Base-by-base conservation (phyloP, 495 filamentous ascomycete genomes). In the Hypoxylon trugodes region DNA sequence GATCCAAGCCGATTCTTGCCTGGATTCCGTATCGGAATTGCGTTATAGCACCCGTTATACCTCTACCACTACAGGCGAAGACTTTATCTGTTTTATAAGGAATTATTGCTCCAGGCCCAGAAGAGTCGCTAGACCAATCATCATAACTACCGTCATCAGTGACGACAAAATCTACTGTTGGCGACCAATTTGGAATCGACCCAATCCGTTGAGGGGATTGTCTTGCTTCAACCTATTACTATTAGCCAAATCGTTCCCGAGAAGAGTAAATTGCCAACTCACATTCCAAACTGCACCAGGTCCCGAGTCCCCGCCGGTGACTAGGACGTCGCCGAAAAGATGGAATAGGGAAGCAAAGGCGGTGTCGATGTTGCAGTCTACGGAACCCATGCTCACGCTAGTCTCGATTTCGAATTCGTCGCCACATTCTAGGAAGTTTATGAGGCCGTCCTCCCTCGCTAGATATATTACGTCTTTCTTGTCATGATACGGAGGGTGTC, bases 221-320 rank as follows among this genome's bases (percentile, higher is more conserved):
- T 46, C 82, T 71, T 30, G 75, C 68, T 38, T 70, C 46, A 15
- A 77, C 63, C 80, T 81, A 35, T 30, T 13, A 30, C 38, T 16
- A 38, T 76, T 43, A 77, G 71, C 42, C 10, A 10, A 43, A 6
- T 15, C 6, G 53, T 10, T 4, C n/a, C 26, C 30, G n/a, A 2
- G 22, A 37, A 38, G 38, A 64, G 32, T 21, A 22, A 32, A 21
- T 37, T 46, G 25, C 69, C 12, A 4, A 72, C 86, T 76, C 73
- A 90, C 87, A 61, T 85, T 77, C 79, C 89, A 96, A 8, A 93
- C 80, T 0, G 88, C 87, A 5, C 94, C 95, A 61, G 87, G 81
- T n/a, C 92, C 89, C 41, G 87, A 87, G 49, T 89, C 87, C n/a
- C 95, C 92, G 12, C 88, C 90, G 4, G 90, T 84, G 15, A 96